Evolutionary conservation across 1,284 basidiomycete species (phyloP), one percentile per base, ranked within the genome.

Genomic region (Stereum hirsutum): DNA sequence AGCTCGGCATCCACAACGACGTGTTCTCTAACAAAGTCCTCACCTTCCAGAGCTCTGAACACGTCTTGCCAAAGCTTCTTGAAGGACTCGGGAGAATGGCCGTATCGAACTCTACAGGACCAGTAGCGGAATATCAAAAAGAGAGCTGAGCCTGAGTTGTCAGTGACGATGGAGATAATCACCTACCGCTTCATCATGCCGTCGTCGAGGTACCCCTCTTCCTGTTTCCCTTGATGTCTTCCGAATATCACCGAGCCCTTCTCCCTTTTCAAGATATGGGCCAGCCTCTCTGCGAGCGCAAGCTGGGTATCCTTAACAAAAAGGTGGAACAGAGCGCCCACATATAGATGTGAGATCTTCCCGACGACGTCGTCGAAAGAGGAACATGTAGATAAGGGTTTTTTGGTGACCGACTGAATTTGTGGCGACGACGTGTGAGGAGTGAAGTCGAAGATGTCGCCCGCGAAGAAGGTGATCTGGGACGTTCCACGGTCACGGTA

Each of bases 241-340:
- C 54, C 54, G 36, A 55, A 55, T 14, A 51, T 46, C 3, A 51
- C 35, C 5, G 37, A 27, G 7, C 47, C 44, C 8, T 35, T 20
- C 1, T 34, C 23, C 11, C 44, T 17, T 28, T 51, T 47, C 12
- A 54, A 12, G 14, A 57, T 39, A 7, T 23, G 36, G 4, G 46
- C 49, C n/a, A 57, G 40, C 14, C 56, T 47, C 24, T 47, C 41
- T 1, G 53, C 53, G 4, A 57, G 50, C 4, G 48, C 50, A 24
- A 51, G 44, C 43, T 57, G 56, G 8, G 54, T 54, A 8, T 40
- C 26, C 43, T 52, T 52, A 40, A 57, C 53, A 33, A 50, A 57
- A 3, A 58, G 39, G 32, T 58, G 56, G 41, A 56, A 58, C 17
- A 58, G 37, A 3, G 52, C 40, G 0, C 56, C 53, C 6, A 48